Conservation (phyloP, 1,284 basidiomycete genomes). For the Sanghuangporus sanghuang region DNA sequence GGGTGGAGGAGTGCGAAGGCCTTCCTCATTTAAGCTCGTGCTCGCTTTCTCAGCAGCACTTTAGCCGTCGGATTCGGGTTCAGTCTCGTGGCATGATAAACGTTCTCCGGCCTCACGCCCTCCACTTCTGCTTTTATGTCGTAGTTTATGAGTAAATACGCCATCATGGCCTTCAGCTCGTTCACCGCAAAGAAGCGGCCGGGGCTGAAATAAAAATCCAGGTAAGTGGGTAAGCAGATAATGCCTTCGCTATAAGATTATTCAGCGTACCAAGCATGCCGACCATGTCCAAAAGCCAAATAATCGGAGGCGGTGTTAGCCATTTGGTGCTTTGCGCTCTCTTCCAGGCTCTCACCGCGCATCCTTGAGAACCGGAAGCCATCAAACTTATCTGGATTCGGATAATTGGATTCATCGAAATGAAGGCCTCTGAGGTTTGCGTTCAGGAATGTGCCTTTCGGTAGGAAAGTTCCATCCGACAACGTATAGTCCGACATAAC, state of each 20-base stretch:
- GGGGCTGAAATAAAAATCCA: constrained; percentile 25
- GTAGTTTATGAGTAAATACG: constrained; percentile 39
- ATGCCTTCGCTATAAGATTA: not conserved
- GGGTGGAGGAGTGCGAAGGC: not conserved
- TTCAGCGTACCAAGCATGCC: constrained; percentile 27
- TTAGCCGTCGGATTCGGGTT: constrained; percentile 19
- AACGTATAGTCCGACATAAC: constrained; percentile 35
- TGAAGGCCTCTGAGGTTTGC: constrained; percentile 25
- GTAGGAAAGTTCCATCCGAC: constrained; percentile 37
- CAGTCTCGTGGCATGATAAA: constrained; percentile 3
- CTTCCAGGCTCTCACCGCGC: constrained; percentile 23
- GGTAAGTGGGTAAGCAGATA: not conserved
- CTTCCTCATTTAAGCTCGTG: not conserved
- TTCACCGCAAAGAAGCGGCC: constrained; percentile 44
- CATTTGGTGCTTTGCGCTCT: constrained; percentile 21
- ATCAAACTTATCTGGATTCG: constrained; percentile 26
- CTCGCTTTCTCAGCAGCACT: constrained; percentile 19
- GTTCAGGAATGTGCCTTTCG: constrained; percentile 30
- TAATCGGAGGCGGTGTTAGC: constrained; percentile 24
- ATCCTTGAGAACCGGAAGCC: constrained; percentile 35
- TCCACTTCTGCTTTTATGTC: constrained; percentile 38
- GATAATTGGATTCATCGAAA: constrained; percentile 25
- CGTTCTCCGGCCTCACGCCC: constrained; percentile 24
- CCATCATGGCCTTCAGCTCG: constrained; percentile 42
- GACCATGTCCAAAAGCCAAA: constrained; percentile 28